Base-by-base conservation (phyloP, 2,329 filamentous ascomycete genomes). In the Xylariaceae sp. region DNA sequence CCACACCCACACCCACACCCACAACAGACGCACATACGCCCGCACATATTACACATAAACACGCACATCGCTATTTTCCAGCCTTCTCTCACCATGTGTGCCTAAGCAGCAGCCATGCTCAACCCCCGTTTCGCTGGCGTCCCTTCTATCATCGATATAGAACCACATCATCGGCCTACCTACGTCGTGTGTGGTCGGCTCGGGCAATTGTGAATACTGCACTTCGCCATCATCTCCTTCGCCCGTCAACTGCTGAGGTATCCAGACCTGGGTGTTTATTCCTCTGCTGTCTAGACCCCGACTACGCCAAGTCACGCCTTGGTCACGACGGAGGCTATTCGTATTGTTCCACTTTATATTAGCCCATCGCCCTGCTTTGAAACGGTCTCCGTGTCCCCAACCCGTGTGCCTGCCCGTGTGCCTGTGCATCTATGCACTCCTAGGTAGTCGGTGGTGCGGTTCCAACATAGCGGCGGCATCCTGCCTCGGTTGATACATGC, bases 101-200 rank as follows among this genome's bases (percentile, higher is more conserved):
- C 45, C 52, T 59, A 46, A 48, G 53, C 26, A 26, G 26, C 52
- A 53, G 58, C 53, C 51, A 64, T 65, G 59, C 60, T 53, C 55
- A 61, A 57, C 60, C 53, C 54, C 54, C 57, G 55, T 56, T 39
- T 49, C 51, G 54, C 54, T 58, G 54, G 37, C 56, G 51, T 58
- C 56, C 57, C 52, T 52, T 55, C 53, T 54, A 49, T 55, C 52
- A 54, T 62, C 46, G 50, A 60, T 59, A 50, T 60, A 62, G 34
- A 59, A 51, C 62, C 59, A 52, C 58, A 51, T 63, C 59, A 52
- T 47, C 54, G 59, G 54, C 57, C 51, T 57, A 45, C 62, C 30
- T 49, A 19, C 49, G 12, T 43, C 52, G 48, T 43, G 39, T 39
- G 45, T 57, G 47, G 49, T 55, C 44, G 48, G 49, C 22, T 47